These are phyloP conservation scores for Lophiostoma macrostomum DNA, from an alignment of 495 filamentous ascomycete genomes.

Conservation along the genomic window DNA sequence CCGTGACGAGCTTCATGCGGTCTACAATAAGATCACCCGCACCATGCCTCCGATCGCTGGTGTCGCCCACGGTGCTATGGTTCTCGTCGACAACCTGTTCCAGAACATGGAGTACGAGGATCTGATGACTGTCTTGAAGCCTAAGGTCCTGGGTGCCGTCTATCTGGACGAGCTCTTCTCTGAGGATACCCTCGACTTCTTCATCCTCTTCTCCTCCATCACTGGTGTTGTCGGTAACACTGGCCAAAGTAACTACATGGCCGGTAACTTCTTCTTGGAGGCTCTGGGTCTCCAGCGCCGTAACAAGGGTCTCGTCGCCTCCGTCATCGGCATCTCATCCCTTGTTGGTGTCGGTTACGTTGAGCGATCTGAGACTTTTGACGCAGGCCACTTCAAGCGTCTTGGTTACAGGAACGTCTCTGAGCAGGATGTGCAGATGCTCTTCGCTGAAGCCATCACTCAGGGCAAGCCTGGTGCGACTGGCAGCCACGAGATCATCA, in stretches of 20 bases:
- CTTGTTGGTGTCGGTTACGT: background rate
- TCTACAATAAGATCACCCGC: background rate
- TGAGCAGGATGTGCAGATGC: slow-evolving; percentile 1
- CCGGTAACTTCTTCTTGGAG: slow-evolving; percentile 6
- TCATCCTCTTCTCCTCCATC: slow-evolving; percentile 22
- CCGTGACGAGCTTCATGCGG: background rate
- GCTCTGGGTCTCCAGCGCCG: background rate
- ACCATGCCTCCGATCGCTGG: background rate
- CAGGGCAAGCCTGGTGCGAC: background rate
- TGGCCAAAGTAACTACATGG: slow-evolving; percentile 9
- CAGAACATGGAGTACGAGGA: background rate
- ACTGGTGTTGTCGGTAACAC: slow-evolving; percentile 3
- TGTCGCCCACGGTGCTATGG: slow-evolving; percentile 4
- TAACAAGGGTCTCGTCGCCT: background rate
- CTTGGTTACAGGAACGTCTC: background rate
- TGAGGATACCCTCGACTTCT: slow-evolving; percentile 14
- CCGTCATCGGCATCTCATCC: background rate
- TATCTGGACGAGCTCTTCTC: slow-evolving; percentile 1
- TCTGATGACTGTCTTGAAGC: background rate
- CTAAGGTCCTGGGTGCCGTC: slow-evolving; percentile 11
- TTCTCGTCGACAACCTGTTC: slow-evolving; percentile 8
- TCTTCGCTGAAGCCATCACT: background rate
- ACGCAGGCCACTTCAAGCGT: background rate
- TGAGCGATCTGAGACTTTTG: background rate
- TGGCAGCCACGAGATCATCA: background rate